Evolutionary conservation across 345 rosid genomes (phyloP).

Genomic region (Ricinus communis): DNA sequence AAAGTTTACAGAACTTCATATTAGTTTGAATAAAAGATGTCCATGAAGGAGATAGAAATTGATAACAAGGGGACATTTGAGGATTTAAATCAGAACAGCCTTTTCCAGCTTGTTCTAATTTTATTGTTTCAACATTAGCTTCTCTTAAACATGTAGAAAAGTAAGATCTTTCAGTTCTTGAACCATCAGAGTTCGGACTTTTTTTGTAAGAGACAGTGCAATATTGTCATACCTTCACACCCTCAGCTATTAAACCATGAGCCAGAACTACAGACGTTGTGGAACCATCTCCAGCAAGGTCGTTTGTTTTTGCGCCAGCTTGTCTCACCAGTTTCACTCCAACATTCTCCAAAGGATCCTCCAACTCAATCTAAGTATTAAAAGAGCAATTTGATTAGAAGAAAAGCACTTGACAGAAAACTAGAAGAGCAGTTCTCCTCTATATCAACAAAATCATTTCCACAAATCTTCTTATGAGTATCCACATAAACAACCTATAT

Average conservation of each 20-base stretch:
- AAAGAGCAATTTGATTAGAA: constrained; percentile 4
- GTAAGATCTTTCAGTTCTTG: neutral
- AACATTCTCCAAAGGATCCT: constrained; percentile 88
- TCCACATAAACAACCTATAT: no score
- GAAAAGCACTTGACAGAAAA: neutral
- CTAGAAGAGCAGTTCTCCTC: neutral
- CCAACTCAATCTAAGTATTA: constrained; percentile 71
- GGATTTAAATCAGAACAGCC: neutral
- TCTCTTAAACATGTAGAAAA: neutral
- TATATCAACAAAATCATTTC: neutral
- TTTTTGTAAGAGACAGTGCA: neutral
- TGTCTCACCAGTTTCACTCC: constrained; percentile 97
- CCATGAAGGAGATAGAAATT: neutral
- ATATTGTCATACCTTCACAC: constrained; percentile 57
- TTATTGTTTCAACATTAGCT: neutral
- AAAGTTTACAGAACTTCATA: neutral
- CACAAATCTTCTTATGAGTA: neutral
- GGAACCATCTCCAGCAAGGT: constrained; percentile 94
- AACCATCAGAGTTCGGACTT: neutral
- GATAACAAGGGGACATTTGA: neutral
- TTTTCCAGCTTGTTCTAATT: neutral
- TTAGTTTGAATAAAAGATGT: neutral
- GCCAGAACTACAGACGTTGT: constrained; percentile 90
- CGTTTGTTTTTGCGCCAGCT: constrained; percentile 94
- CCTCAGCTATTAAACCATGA: constrained; percentile 84